Percentiles rank a stretch among this genome's conserved stretches.
phyloP scores from a whole-genome alignment of 805 yeast genomes.

The Cyberlindnera suaveolens region DNA sequence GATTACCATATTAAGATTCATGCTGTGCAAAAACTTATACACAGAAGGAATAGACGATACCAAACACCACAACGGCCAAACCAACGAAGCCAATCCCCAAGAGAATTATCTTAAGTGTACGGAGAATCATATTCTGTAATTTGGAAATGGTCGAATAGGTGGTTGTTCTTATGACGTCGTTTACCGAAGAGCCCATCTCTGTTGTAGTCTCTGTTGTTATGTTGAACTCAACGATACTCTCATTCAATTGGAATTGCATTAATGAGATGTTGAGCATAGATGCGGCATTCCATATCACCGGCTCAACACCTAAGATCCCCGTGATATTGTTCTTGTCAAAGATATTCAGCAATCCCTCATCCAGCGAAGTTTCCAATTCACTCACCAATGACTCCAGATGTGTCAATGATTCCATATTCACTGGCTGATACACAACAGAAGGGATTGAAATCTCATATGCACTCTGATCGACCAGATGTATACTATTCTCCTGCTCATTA shows the following conservation, averaged over 20 bases:
- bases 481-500: background rate
- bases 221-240: background rate
- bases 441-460: background rate
- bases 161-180: background rate
- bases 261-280: background rate
- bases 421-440: background rate
- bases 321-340: slow-evolving; percentile 5
- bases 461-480: background rate
- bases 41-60: slow-evolving; percentile 8
- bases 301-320: background rate
- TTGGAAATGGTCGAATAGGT: background rate
- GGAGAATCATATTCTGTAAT: background rate
- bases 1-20: background rate
- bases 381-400: background rate
- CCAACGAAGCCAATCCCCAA: slow-evolving; percentile 1
- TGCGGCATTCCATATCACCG: background rate
- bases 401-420: background rate
- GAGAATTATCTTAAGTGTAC: background rate
- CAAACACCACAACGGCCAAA: slow-evolving; percentile 3
- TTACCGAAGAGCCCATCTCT: background rate
- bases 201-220: background rate
- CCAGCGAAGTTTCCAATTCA: slow-evolving; percentile 1
- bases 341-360: background rate
- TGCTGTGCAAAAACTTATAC: background rate
- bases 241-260: background rate